Base-by-base conservation (phyloP, 2,329 filamentous ascomycete species). In the Venturiaceae sp. region DNA sequence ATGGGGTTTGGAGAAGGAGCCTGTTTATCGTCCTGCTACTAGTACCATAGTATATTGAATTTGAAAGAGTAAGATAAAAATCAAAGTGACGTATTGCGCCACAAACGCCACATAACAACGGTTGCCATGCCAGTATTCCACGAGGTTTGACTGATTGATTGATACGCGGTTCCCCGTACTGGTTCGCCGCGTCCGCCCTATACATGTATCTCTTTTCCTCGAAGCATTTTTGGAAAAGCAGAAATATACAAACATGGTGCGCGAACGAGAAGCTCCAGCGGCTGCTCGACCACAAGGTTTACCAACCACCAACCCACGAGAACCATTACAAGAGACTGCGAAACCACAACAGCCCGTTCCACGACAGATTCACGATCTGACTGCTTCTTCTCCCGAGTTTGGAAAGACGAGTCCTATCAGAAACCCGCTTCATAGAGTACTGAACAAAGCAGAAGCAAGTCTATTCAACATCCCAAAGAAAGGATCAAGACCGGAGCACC, bases 351-450 rank as follows among this genome's bases (percentile, higher is more conserved):
- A 54, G 23, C 32, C 32, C 32, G 34, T 54, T 23, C 52, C 52
- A 34, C 30, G 19, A n/a, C 34, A 54, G 52, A 14, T 34, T 36
- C 30, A 39, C 32, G 32, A 54, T 8, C 23, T 36, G 23, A 39
- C 52, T 54, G 52, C 34, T 16, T 34, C 32, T 14, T 54, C 32
- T 33, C 74, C 78, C 39, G 76, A 83, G 64, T 85, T 85, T 65
- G 83, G 83, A 55, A 79, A 80, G 64, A 74, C 83, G 1, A 83
- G 81, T 61, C 80, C 81, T 16, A 69, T 85, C 59, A 73, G 80
- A 63, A 75, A 77, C 66, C 71, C 79, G 62, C 64, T 73, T 14
- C 39, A 37, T 3, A 50, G 30, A 32, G 30, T 21, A n/a, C 23
- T 66, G 66, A 76, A 64, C 67, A 70, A 56, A 68, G 67, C 59